These are phyloP conservation scores for Porcisia hertigi DNA, from an alignment of 208 protist genomes.

Conservation along the genomic window DNA sequence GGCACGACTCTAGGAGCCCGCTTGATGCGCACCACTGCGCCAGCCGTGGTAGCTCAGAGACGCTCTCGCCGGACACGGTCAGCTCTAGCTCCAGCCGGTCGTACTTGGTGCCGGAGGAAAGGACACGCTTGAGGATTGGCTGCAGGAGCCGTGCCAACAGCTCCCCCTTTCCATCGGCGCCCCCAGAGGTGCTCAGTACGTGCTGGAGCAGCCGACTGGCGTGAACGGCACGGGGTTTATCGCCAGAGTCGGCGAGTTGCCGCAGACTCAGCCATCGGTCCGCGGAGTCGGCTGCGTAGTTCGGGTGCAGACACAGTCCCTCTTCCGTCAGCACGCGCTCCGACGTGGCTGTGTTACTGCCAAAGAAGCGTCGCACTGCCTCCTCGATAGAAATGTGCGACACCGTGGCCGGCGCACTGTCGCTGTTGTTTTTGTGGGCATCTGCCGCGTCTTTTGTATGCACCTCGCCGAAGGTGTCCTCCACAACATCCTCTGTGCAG, in stretches of 20 bases:
- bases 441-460: not conserved
- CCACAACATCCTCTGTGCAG: slow-evolving; percentile 19
- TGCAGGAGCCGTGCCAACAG: slow-evolving; percentile 52
- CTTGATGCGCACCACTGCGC: slow-evolving; percentile 64
- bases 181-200: slow-evolving; percentile 46
- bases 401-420: not conserved
- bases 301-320: slow-evolving; percentile 55
- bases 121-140: slow-evolving; percentile 42
- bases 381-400: slow-evolving; percentile 28
- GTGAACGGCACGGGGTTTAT: slow-evolving; percentile 18
- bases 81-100: slow-evolving; percentile 73
- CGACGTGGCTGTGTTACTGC: slow-evolving; percentile 6
- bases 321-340: slow-evolving; percentile 44
- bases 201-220: slow-evolving; percentile 42
- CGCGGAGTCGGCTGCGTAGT: slow-evolving; percentile 41
- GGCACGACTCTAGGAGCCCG: slow-evolving; percentile 42
- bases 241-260: slow-evolving; percentile 25
- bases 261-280: slow-evolving; percentile 26
- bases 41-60: slow-evolving; percentile 55
- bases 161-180: slow-evolving; percentile 40
- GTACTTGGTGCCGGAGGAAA: slow-evolving; percentile 21
- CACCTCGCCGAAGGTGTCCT: slow-evolving; percentile 1
- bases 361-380: slow-evolving; percentile 40
- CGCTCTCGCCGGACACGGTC: slow-evolving; percentile 51
- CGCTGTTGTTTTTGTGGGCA: not conserved